Base-by-base conservation (phyloP, 441 rosid species). In the Flueggea neowawraea region DNA sequence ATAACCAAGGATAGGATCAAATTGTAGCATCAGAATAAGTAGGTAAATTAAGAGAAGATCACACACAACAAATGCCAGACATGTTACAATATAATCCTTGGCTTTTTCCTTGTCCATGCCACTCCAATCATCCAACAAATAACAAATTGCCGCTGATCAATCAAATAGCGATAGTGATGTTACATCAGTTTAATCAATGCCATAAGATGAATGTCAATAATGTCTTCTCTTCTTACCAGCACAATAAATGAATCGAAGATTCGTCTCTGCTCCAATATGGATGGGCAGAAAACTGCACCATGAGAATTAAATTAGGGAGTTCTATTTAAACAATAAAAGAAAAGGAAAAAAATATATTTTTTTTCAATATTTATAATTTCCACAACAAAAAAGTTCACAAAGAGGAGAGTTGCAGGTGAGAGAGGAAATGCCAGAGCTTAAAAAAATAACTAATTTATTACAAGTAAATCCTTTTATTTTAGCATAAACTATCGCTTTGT, bases 241-340 rank as follows among this genome's bases (percentile, higher is more conserved):
- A 81, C 97, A 94, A 69, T 87, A 94, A 39, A 86, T 71, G 72
- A 94, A 94, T 17, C 96, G 91, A 72, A 91, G 95, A 78, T 91
- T 96, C 56, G 66, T 84, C 78, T 94, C 99, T 16, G 93, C 99
- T 55, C 97, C 96, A 67, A 66, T 78, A 81, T 89, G 94, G 61
- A 89, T 71, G 11, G 97, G 97, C 81, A 89, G 83, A 77, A 91
- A 91, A 72, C 99, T 94, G 81, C 32, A 72, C 66, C 6, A 76
- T 58, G 55, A 48, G n/a, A 66, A 61, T 61, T 28, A 66, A 52
- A 61, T 22, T 57, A 58, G 5, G 43, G 41, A 31, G 53, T 47
- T 47, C 50, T 10, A 14, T 47, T 43, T 9, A 47, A 9, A 11
- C 50, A 47, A 47, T 11, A 47, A 47, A 47, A 47, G 12, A 14